These are phyloP conservation scores for Cercis canadensis DNA, from an alignment of 306 rosid species.

Conservation along the genomic window DNA sequence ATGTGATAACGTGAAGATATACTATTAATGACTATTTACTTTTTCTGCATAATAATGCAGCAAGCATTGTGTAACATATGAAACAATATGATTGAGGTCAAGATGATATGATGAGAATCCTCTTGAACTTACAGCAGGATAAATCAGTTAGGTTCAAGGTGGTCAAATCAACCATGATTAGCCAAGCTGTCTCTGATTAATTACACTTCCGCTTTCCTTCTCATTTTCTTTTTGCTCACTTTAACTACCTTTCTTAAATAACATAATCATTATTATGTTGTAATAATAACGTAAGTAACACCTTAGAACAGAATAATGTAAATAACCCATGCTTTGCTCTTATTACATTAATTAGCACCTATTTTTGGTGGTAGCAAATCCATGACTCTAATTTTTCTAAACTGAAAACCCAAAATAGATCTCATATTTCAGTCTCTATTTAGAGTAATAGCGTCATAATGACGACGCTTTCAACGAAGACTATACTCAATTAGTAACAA, in stretches of 20 bases:
- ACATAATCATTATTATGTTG: conserved; percentile 22
- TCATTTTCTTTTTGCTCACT: conserved; percentile 18
- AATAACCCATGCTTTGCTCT: neutral
- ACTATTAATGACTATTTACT: too few relatives aligned
- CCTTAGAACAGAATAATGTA: neutral
- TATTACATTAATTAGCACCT: neutral
- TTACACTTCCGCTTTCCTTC: conserved; percentile 28
- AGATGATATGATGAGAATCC: conserved; percentile 40
- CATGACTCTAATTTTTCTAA: too few relatives aligned
- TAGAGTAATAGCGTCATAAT: too few relatives aligned
- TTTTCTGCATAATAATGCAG: conserved; percentile 17
- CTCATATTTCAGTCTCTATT: too few relatives aligned
- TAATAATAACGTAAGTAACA: too few relatives aligned
- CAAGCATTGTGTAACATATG: conserved; percentile 4
- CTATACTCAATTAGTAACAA: too few relatives aligned
- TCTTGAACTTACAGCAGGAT: conserved; percentile 31
- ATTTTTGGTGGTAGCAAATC: neutral
- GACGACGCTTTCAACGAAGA: too few relatives aligned
- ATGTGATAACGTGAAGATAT: too few relatives aligned
- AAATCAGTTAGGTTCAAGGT: conserved; percentile 45
- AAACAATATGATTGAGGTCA: conserved; percentile 14
- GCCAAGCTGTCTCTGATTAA: conserved; percentile 56
- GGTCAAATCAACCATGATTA: conserved; percentile 57
- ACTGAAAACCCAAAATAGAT: too few relatives aligned
- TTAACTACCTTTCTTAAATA: conserved; percentile 6